Evolutionary conservation across 768 basidiomycete genomes (phyloP).

Genomic region (Boletus vermiculosoides): DNA sequence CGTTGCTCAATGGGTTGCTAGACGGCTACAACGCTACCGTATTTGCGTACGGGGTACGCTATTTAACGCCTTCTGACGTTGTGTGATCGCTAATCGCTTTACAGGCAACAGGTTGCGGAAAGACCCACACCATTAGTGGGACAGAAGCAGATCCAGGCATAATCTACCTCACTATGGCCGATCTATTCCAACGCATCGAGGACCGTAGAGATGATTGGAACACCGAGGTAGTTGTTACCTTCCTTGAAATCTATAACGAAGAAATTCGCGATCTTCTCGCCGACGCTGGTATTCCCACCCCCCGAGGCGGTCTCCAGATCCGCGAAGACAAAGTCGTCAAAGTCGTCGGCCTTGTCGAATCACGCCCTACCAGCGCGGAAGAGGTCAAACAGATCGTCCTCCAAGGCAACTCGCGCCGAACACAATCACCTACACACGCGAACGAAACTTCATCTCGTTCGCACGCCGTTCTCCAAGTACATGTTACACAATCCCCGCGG

Average conservation of each 20-base stretch:
- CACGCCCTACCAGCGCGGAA: slow-evolving; percentile 77
- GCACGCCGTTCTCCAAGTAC: slow-evolving; percentile 96
- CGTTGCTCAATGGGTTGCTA: slow-evolving; percentile 78
- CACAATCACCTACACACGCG: slow-evolving; percentile 92
- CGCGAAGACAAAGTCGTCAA: slow-evolving; percentile 94
- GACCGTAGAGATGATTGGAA: slow-evolving; percentile 84
- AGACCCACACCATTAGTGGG: slow-evolving; percentile 98
- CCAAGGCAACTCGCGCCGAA: slow-evolving; percentile 82
- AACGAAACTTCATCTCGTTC: slow-evolving; percentile 97
- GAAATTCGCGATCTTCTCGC: slow-evolving; percentile 93
- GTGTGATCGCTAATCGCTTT: slow-evolving; percentile 14
- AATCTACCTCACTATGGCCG: slow-evolving; percentile 96
- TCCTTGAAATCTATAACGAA: slow-evolving; percentile 99
- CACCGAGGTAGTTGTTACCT: slow-evolving; percentile 87
- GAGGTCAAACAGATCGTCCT: slow-evolving; percentile 95
- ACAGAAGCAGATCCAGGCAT: slow-evolving; percentile 85
- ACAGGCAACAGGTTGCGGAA: slow-evolving; percentile 99
- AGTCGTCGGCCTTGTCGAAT: slow-evolving; percentile 81
- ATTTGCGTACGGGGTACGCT: slow-evolving; percentile 94
- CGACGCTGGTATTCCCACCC: slow-evolving; percentile 58
- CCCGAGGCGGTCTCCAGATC: slow-evolving; percentile 86
- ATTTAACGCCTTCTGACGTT: slow-evolving; percentile 2
- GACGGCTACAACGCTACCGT: slow-evolving; percentile 97
- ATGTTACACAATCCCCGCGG: slow-evolving; percentile 82
- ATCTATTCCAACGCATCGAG: slow-evolving; percentile 91